phyloP scores from a whole-genome alignment of 768 basidiomycete species.

The Mycena polygramma region DNA sequence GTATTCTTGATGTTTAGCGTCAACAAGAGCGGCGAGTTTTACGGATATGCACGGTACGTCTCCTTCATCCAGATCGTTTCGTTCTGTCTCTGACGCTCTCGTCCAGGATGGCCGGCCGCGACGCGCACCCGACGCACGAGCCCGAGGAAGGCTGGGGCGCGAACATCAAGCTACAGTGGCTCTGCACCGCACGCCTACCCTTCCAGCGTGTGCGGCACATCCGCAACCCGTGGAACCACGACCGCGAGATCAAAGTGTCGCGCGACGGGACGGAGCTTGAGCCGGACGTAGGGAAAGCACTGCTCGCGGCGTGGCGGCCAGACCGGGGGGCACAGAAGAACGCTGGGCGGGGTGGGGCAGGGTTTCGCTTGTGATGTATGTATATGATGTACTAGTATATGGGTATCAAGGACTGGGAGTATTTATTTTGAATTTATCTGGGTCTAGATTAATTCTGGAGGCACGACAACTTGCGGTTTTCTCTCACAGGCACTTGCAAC shows the following conservation, averaged over 20 bases:
- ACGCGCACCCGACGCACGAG: slow-evolving; percentile 35
- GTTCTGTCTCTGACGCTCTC: too few species aligned
- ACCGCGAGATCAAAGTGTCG: slow-evolving; percentile 84
- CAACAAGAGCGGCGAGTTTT: slow-evolving; percentile 95
- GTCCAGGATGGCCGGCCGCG: neutral
- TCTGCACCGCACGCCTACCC: slow-evolving; percentile 76
- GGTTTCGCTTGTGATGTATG: too few species aligned
- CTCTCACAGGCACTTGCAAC: too few species aligned
- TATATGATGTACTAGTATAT: too few species aligned
- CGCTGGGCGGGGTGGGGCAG: too few species aligned
- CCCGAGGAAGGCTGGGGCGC: slow-evolving; percentile 72
- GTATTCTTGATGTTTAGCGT: slow-evolving; percentile 93
- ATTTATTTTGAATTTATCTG: too few species aligned
- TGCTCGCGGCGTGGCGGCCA: slow-evolving; percentile 87
- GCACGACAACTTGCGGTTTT: too few species aligned
- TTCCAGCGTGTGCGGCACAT: slow-evolving; percentile 85
- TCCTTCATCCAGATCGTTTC: neutral
- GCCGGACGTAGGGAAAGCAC: slow-evolving; percentile 74
- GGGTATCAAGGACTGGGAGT: too few species aligned
- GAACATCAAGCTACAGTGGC: slow-evolving; percentile 84
- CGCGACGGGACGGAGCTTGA: slow-evolving; percentile 95
- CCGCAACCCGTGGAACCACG: slow-evolving; percentile 95
- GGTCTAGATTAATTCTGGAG: too few species aligned
- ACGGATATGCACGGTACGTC: slow-evolving; percentile 86
- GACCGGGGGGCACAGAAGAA: too few species aligned